phyloP scores from a whole-genome alignment of 1,139 yeast species.

The Diutina mesorugosa region DNA sequence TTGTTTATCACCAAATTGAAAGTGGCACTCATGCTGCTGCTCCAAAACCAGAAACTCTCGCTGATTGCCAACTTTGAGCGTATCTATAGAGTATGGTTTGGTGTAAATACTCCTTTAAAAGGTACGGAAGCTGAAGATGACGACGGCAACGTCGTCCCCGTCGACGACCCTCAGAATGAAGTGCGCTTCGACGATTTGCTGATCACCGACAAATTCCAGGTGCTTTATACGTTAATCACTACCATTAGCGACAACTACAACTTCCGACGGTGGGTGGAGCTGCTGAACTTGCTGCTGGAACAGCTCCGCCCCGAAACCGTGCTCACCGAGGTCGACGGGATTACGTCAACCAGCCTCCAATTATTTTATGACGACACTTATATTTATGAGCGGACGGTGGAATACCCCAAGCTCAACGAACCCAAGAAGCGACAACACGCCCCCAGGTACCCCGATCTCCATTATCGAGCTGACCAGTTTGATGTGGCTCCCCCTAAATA shows the following conservation, averaged over 20 bases:
- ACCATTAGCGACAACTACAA: conserved; percentile 21
- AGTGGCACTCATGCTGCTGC: conserved; percentile 23
- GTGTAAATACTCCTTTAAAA: conserved; percentile 5
- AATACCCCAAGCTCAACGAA: conserved; percentile 19
- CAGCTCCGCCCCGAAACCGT: conserved; percentile 15
- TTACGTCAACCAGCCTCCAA: conserved; percentile 19
- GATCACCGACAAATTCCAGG: conserved; percentile 32
- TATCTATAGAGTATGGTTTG: conserved; percentile 7
- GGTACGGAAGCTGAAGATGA: conserved; percentile 13
- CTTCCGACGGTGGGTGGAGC: conserved; percentile 33
- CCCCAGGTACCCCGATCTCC: conserved; percentile 21
- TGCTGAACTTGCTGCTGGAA: conserved; percentile 19
- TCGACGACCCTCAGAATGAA: conserved; percentile 6
- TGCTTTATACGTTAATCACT: conserved; percentile 27
- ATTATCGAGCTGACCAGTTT: conserved; percentile 15
- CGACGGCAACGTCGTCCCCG: conserved; percentile 4
- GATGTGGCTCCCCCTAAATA: conserved; percentile 18
- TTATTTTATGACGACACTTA: conserved; percentile 31
- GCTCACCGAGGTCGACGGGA: conserved; percentile 10
- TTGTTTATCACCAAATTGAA: conserved; percentile 29
- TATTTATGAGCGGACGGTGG: conserved; percentile 25
- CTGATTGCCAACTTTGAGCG: conserved; percentile 15
- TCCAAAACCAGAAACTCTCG: conserved; percentile 17
- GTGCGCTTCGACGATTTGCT: conserved; percentile 21
- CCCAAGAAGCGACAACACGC: conserved; percentile 28